phyloP scores from a whole-genome alignment of 257 asterid species.

The Solanum pinnatisectum region DNA sequence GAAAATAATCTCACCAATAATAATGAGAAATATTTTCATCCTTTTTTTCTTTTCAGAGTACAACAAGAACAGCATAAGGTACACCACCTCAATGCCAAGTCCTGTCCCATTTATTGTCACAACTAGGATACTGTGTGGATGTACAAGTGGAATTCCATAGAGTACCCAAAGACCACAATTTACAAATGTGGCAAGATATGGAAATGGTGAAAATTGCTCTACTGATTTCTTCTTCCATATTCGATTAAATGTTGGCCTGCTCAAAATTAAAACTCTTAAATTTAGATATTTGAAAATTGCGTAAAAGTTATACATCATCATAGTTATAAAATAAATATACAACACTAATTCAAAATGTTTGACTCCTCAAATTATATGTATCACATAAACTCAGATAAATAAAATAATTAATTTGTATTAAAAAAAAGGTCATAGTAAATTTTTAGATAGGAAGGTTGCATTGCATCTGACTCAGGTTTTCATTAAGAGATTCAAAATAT shows the following conservation, averaged over 20 bases:
- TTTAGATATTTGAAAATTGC: neutral
- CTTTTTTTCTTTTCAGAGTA: slow-evolving; percentile 36
- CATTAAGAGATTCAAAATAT: too few species aligned
- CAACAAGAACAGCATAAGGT: slow-evolving; percentile 25
- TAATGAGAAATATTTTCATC: slow-evolving; percentile 16
- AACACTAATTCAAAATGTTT: neutral
- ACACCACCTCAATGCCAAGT: slow-evolving; percentile 39
- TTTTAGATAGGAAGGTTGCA: neutral
- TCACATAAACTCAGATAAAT: neutral
- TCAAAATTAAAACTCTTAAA: neutral
- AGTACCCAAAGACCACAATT: slow-evolving; percentile 77
- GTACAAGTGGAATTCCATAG: slow-evolving; percentile 72
- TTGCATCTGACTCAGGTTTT: neutral
- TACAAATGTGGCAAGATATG: slow-evolving; percentile 64
- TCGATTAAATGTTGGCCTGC: slow-evolving; percentile 50
- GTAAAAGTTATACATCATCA: neutral
- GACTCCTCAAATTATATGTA: neutral
- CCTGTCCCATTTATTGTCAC: slow-evolving; percentile 71
- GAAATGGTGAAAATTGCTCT: slow-evolving; percentile 58
- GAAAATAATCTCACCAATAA: slow-evolving; percentile 36
- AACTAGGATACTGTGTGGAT: slow-evolving; percentile 63
- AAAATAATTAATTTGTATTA: neutral
- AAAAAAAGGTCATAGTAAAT: too few species aligned
- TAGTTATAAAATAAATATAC: neutral
- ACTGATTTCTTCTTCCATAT: slow-evolving; percentile 66